Percentiles rank a stretch among this genome's conserved stretches.
Conservation (phyloP, 2,329 filamentous ascomycete species). For the Fusarium sp. region DNA sequence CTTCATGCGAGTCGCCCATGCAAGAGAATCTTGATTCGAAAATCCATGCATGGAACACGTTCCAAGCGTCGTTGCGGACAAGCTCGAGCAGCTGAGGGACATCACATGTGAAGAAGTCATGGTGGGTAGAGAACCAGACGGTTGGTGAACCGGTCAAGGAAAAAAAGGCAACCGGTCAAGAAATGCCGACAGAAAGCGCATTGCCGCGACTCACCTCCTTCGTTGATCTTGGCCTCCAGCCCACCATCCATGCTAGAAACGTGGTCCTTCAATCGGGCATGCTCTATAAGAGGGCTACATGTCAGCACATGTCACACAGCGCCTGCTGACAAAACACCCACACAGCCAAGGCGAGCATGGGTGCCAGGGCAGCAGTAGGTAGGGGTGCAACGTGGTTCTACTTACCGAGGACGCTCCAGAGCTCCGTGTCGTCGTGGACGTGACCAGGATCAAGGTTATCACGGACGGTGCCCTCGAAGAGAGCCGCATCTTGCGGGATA, state of each 20-base stretch:
- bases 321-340: slow-evolving; percentile 31
- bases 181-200: slow-evolving; percentile 47
- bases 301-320: slow-evolving; percentile 44
- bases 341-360: no score
- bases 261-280: slow-evolving; percentile 94
- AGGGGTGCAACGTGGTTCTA: slow-evolving; percentile 35
- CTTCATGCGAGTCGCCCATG: slow-evolving; percentile 55
- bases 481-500: slow-evolving; percentile 96
- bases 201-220: slow-evolving; percentile 81
- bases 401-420: slow-evolving; percentile 95
- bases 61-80: slow-evolving; percentile 29
- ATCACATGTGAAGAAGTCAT: slow-evolving; percentile 28
- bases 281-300: slow-evolving; percentile 69
- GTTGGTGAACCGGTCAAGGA: slow-evolving; percentile 38
- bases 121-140: slow-evolving; percentile 34
- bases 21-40: slow-evolving; percentile 47
- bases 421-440: slow-evolving; percentile 95
- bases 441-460: slow-evolving; percentile 97
- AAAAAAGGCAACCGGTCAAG: slow-evolving; percentile 34
- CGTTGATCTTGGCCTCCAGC: slow-evolving; percentile 90
- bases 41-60: slow-evolving; percentile 33
- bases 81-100: slow-evolving; percentile 24
- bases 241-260: slow-evolving; percentile 89
- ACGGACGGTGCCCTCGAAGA: slow-evolving; percentile 93
- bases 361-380: slow-evolving; percentile 9